Evolutionary conservation across 345 rosid genomes (phyloP), one percentile per base, ranked within the genome.

Genomic region (Arabis hirsuta): DNA sequence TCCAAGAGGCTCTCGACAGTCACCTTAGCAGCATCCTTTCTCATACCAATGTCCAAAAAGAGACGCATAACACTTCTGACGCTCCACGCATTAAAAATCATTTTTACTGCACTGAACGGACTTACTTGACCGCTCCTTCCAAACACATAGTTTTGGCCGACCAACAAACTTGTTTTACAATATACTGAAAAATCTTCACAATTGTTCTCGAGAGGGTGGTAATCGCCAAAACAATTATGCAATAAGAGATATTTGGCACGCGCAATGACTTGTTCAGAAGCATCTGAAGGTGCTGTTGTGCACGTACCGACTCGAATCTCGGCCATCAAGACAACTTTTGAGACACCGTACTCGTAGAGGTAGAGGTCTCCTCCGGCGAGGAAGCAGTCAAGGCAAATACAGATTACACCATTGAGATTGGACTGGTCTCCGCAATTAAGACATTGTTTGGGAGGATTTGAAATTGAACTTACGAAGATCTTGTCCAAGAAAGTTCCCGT

Each of bases 181-280:
- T 89, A 89, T 13, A 81, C 83, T 3, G 97, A 92, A 13, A 89
- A 89, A 73, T 89, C 91, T 80, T 89, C 96, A 16, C 96, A 89
- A 62, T 87, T 89, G 77, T 91, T 91, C 70, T 8, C 39, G 0
- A 36, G 7, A 6, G 7, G 3, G 4, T 31, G 39, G 39, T 36
- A 36, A 36, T 36, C 39, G 7, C 39, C 39, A 36, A 36, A 36
- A 1, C 39, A 9, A 36, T 7, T 36, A 7, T 2, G 39, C 6
- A 7, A 36, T 36, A 36, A 36, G 9, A 36, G 39, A 36, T 36
- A 36, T 36, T 36, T 36, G 39, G 39, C 39, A 4, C 39, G 39
- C 5, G 39, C 7, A 36, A 36, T 8, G 9, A 36, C 39, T 36
- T 36, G 2, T 7, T 36, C 9, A 7, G 39, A 7, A 36, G 39